A percentile compares a stretch with the other conserved stretches of the same genome.
phyloP scores from a whole-genome alignment of 768 basidiomycete genomes.

The Podaxis carcinomalis region DNA sequence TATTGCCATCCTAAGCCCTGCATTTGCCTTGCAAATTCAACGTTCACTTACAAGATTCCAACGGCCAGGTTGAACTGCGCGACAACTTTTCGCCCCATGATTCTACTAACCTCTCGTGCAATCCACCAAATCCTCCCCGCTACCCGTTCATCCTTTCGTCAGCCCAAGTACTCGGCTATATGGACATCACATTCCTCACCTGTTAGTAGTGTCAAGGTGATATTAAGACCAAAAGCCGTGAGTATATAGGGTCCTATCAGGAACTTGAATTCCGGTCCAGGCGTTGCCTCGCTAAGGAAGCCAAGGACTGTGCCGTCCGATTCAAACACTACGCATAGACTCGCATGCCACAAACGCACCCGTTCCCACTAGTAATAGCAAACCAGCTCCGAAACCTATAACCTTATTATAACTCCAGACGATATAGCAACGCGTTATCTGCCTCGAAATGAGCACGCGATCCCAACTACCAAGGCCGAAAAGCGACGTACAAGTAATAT shows the following conservation, averaged over 20 bases:
- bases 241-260: slow-evolving; percentile 23
- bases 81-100: slow-evolving; percentile 18
- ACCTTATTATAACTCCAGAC: slow-evolving; percentile 30
- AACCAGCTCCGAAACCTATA: slow-evolving; percentile 22
- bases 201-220: slow-evolving; percentile 30
- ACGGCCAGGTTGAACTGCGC: slow-evolving; percentile 22
- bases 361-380: slow-evolving; percentile 29
- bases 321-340: background rate
- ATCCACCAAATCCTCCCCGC: slow-evolving; percentile 29
- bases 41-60: slow-evolving; percentile 22
- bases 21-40: background rate
- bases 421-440: slow-evolving; percentile 33
- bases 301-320: slow-evolving; percentile 15
- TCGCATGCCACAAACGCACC: slow-evolving; percentile 17
- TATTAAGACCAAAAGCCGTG: slow-evolving; percentile 29
- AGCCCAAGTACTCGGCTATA: background rate
- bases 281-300: slow-evolving; percentile 15
- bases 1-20: slow-evolving; percentile 3
- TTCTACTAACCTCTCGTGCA: slow-evolving; percentile 20
- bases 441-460: background rate
- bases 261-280: slow-evolving; percentile 13
- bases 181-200: slow-evolving; percentile 17
- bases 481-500: slow-evolving; percentile 9
- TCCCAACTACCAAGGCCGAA: background rate
- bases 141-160: background rate